Percentiles rank a stretch among this genome's conserved stretches.
Evolutionary conservation across 495 filamentous ascomycete species (phyloP).

Genomic region (Hypoxylon fragiforme): DNA sequence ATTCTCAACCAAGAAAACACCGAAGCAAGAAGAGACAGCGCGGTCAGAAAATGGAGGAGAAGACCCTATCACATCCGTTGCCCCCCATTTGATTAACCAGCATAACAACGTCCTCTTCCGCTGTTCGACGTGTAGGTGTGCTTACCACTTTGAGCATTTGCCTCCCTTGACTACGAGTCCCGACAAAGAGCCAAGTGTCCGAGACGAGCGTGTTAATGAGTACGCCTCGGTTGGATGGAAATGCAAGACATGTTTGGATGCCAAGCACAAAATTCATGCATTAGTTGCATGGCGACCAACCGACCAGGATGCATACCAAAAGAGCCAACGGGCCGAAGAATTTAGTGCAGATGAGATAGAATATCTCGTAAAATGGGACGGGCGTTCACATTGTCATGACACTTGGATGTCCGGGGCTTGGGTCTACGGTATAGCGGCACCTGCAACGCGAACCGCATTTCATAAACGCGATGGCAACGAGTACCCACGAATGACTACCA

Average conservation of each 20-base stretch:
- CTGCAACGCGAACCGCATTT: constrained; percentile 72
- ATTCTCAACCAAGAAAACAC: constrained; percentile 67
- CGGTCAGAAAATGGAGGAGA: constrained; percentile 74
- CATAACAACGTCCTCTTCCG: constrained; percentile 76
- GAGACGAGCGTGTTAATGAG: constrained; percentile 49
- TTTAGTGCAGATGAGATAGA: constrained; percentile 70
- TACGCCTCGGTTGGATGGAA: constrained; percentile 66
- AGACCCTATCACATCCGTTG: constrained; percentile 71
- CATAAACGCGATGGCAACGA: constrained; percentile 64
- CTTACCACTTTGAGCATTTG: constrained; percentile 81
- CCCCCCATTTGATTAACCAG: constrained; percentile 70
- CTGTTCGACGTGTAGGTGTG: constrained; percentile 75
- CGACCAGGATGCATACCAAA: constrained; percentile 52
- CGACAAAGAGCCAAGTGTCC: constrained; percentile 45
- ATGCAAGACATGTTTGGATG: constrained; percentile 71
- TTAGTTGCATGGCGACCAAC: constrained; percentile 86
- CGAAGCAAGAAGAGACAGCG: constrained; percentile 79
- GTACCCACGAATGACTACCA: constrained; percentile 65
- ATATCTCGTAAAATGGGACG: constrained; percentile 88
- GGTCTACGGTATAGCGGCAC: constrained; percentile 74
- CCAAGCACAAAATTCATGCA: constrained; percentile 62
- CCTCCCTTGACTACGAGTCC: constrained; percentile 48
- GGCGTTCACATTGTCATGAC: constrained; percentile 74
- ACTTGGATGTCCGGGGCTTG: constrained; percentile 87
- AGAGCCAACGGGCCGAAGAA: constrained; percentile 53